These are phyloP conservation scores for Cetraspora pellucida DNA, from an alignment of 192 early-diverging fungal species.

Conservation along the genomic window DNA sequence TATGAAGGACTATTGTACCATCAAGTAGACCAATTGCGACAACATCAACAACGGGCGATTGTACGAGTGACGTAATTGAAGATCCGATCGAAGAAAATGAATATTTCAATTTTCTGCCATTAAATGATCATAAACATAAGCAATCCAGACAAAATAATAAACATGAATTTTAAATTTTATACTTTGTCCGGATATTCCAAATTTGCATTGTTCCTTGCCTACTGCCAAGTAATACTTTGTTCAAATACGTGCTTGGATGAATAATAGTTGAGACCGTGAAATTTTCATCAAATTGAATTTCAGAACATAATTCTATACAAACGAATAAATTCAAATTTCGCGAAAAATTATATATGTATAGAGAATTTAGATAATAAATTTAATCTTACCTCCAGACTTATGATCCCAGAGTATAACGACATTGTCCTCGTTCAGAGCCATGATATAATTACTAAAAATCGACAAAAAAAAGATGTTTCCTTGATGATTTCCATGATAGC, in stretches of 20 bases:
- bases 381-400: slow-evolving; percentile 61
- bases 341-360: no score
- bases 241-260: slow-evolving; percentile 97
- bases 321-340: slow-evolving; percentile 11
- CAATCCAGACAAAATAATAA: slow-evolving; percentile 17
- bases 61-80: slow-evolving; percentile 76
- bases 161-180: slow-evolving; percentile 28
- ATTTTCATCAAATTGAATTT: slow-evolving; percentile 71
- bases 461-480: slow-evolving; percentile 62
- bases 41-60: slow-evolving; percentile 92
- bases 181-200: slow-evolving; percentile 87
- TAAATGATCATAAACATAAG: slow-evolving; percentile 7
- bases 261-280: slow-evolving; percentile 77
- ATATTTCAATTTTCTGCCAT: slow-evolving; percentile 73
- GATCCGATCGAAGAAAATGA: slow-evolving; percentile 76
- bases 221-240: slow-evolving; percentile 91
- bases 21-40: slow-evolving; percentile 90
- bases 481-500: slow-evolving; percentile 37
- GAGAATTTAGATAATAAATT: slow-evolving; percentile 15
- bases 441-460: slow-evolving; percentile 75
- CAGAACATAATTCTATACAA: slow-evolving; percentile 64
- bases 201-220: slow-evolving; percentile 87
- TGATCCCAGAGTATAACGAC: slow-evolving; percentile 77
- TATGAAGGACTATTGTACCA: slow-evolving; percentile 82
- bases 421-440: slow-evolving; percentile 83